Conservation (phyloP, 371 early-diverging fungal genomes). For the Zopfochytrium polystomum region DNA sequence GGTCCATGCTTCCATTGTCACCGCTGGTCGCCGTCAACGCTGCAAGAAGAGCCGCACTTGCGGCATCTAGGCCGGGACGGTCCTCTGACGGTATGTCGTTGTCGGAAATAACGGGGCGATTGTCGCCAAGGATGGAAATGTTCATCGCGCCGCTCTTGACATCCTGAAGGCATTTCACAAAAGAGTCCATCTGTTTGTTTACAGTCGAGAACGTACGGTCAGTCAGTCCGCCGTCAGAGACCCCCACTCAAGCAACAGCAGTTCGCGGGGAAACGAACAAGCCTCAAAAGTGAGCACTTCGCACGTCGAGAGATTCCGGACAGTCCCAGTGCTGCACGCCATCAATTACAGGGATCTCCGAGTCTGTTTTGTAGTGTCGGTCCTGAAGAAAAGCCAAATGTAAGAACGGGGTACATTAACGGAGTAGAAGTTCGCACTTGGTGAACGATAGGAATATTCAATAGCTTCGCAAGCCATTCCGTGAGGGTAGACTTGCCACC, state of each 20-base stretch:
- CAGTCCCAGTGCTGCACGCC: conserved; percentile 82
- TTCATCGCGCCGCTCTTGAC: conserved; percentile 27
- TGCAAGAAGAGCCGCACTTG: not conserved
- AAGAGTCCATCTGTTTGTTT: conserved; percentile 26
- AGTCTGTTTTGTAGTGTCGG: conserved; percentile 69
- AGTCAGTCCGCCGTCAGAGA: not conserved
- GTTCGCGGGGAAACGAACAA: not conserved
- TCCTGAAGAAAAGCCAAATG: conserved; percentile 53
- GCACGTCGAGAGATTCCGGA: conserved; percentile 73
- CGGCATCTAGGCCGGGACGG: conserved; percentile 1
- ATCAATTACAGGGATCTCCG: conserved; percentile 63
- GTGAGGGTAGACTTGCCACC: conserved; percentile 42
- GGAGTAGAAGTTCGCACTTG: conserved; percentile 55
- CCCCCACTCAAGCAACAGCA: not conserved
- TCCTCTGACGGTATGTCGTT: too few relatives aligned
- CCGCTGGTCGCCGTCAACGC: not conserved
- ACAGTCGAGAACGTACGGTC: too few relatives aligned
- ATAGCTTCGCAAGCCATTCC: conserved; percentile 45
- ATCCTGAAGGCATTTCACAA: conserved; percentile 46
- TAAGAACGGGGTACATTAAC: not conserved
- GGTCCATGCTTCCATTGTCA: conserved; percentile 1
- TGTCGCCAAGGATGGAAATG: conserved; percentile 16
- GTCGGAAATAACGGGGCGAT: conserved; percentile 19
- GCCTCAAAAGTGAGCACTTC: not conserved
- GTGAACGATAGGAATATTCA: conserved; percentile 63